These are phyloP conservation scores for Vigna reflexopilosa DNA, from an alignment of 306 rosid species.

Conservation along the genomic window DNA sequence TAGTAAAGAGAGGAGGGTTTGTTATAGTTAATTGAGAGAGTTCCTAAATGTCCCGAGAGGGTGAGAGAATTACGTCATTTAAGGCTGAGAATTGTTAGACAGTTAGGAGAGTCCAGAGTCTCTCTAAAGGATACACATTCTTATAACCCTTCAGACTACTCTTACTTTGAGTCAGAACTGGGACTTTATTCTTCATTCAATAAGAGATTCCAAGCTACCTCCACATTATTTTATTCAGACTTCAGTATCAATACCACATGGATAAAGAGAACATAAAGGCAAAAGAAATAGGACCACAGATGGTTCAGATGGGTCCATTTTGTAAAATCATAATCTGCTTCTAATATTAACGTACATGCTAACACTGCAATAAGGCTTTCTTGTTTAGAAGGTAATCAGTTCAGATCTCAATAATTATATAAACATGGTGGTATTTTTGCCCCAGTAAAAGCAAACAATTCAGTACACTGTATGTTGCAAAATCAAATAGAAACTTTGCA, in stretches of 20 bases:
- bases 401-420: conserved; percentile 25
- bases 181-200: conserved; percentile 4
- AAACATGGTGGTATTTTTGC: conserved; percentile 5
- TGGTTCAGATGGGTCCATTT: not conserved
- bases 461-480: conserved; percentile 24
- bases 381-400: not conserved
- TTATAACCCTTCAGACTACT: not conserved
- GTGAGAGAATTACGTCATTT: not conserved
- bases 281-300: conserved; percentile 18
- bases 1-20: not conserved
- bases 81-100: not conserved
- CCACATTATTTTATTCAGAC: not conserved
- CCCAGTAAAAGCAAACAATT: conserved; percentile 27
- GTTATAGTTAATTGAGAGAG: not conserved
- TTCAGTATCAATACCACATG: not conserved
- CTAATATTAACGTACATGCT: conserved; percentile 2
- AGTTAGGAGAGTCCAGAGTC: not conserved
- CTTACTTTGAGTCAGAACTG: not conserved
- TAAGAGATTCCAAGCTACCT: not conserved
- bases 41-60: not conserved
- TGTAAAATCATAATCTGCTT: not conserved
- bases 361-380: conserved; percentile 23
- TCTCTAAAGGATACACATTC: conserved; percentile 1
- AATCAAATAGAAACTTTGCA: conserved; percentile 36
- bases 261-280: conserved; percentile 18